A percentile compares a stretch with the other conserved stretches of the same genome.
phyloP scores from a whole-genome alignment of 306 rosid species.

The Herpetospermum pedunculosum region DNA sequence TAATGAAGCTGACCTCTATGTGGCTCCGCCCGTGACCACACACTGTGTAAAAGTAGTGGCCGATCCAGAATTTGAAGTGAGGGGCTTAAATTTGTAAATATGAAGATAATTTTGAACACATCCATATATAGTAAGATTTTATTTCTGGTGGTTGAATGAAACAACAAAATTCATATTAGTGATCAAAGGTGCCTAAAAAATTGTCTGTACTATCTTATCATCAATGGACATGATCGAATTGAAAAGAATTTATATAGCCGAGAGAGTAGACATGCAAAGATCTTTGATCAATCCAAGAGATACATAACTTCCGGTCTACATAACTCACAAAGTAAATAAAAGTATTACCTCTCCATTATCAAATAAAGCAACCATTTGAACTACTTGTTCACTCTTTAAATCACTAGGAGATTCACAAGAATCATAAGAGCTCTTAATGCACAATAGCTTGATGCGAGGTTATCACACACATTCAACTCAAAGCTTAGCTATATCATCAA shows the following conservation, averaged over 20 bases:
- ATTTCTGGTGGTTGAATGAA: background rate
- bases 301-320: background rate
- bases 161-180: background rate
- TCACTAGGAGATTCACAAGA: conserved; percentile 49
- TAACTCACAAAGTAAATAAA: conserved; percentile 11
- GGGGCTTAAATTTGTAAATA: too few species aligned
- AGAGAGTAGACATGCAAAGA: background rate
- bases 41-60: too few species aligned
- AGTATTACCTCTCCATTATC: conserved; percentile 88
- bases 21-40: too few species aligned
- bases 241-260: background rate
- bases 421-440: conserved; percentile 83
- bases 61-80: too few species aligned
- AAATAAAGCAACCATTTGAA: conserved; percentile 96
- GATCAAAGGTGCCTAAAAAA: background rate
- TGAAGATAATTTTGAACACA: too few species aligned
- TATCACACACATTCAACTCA: conserved; percentile 87
- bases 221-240: background rate
- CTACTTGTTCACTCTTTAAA: conserved; percentile 50
- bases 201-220: background rate
- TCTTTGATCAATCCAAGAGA: background rate
- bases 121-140: too few species aligned
- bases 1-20: too few species aligned
- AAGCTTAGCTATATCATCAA: conserved; percentile 63
- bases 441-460: conserved; percentile 93